Evolutionary conservation across 352 stramenopile genomes (phyloP).

Genomic region (Phytophthora kernoviae): DNA sequence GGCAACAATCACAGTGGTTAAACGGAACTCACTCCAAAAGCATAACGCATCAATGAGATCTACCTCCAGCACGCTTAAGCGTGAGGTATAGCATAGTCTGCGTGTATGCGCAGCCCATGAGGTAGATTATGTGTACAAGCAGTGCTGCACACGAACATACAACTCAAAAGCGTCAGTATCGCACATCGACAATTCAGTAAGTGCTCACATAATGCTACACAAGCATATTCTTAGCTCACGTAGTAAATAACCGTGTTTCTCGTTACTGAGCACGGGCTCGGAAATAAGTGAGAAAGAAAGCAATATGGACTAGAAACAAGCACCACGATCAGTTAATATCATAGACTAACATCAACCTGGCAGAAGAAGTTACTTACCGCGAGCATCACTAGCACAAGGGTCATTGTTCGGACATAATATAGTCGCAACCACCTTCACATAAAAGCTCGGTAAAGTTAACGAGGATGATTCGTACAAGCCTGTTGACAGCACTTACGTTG

Average conservation of each 20-base stretch:
- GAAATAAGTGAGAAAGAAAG: constrained; percentile 49
- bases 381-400: constrained; percentile 33
- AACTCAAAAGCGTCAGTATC: background rate
- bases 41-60: background rate
- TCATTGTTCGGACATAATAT: constrained; percentile 55
- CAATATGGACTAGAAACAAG: constrained; percentile 40
- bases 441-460: constrained; percentile 3
- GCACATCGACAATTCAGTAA: background rate
- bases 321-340: background rate
- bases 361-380: constrained; percentile 36
- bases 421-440: constrained; percentile 44
- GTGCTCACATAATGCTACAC: background rate
- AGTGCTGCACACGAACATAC: constrained; percentile 29
- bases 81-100: constrained; percentile 80
- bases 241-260: constrained; percentile 49
- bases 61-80: constrained; percentile 59
- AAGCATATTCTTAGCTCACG: constrained; percentile 35
- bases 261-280: constrained; percentile 42
- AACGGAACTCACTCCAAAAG: background rate
- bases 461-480: background rate
- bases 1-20: no score
- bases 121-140: constrained; percentile 52
- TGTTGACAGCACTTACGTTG: constrained; percentile 15
- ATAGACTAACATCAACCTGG: background rate
- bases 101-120: constrained; percentile 66